Evolutionary conservation across 106 monocot genomes (phyloP).

Genomic region (Dioscorea alata): DNA sequence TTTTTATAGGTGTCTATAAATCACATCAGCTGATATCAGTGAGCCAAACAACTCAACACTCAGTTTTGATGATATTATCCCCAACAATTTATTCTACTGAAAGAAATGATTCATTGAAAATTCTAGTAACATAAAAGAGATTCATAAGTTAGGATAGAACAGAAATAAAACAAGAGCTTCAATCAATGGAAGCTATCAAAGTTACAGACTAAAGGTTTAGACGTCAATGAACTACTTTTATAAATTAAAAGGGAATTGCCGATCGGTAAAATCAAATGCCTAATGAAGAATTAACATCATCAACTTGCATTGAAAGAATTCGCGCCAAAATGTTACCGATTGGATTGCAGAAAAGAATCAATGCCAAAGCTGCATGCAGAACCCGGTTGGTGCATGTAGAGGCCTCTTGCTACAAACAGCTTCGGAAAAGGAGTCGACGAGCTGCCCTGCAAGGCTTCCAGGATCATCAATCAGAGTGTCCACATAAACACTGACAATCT

Average conservation of each 20-base stretch:
- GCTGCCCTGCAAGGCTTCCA: constrained; percentile 31
- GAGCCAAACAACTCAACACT: too few species aligned
- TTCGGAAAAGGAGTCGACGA: constrained; percentile 32
- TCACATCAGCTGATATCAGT: too few species aligned
- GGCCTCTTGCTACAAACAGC: constrained; percentile 14
- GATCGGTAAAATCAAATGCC: constrained; percentile 15
- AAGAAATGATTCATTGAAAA: not conserved
- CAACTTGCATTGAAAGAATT: constrained; percentile 37
- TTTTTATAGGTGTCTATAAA: too few species aligned
- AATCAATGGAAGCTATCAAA: not conserved
- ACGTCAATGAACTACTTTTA: constrained; percentile 3
- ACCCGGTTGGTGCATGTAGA: constrained; percentile 6
- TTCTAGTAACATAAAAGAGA: not conserved
- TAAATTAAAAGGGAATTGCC: constrained; percentile 1
- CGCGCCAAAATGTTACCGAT: not conserved
- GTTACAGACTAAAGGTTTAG: not conserved
- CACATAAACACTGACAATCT: constrained; percentile 31
- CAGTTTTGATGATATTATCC: too few species aligned
- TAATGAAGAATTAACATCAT: constrained; percentile 25
- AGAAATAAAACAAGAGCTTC: not conserved
- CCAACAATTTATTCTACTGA: not conserved
- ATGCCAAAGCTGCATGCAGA: constrained; percentile 39
- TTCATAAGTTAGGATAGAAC: not conserved
- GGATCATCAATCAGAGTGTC: constrained; percentile 34
- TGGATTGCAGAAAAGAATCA: constrained; percentile 1